Conservation (phyloP, 169 alveolate genomes). For the Eimeria sp. region DNA sequence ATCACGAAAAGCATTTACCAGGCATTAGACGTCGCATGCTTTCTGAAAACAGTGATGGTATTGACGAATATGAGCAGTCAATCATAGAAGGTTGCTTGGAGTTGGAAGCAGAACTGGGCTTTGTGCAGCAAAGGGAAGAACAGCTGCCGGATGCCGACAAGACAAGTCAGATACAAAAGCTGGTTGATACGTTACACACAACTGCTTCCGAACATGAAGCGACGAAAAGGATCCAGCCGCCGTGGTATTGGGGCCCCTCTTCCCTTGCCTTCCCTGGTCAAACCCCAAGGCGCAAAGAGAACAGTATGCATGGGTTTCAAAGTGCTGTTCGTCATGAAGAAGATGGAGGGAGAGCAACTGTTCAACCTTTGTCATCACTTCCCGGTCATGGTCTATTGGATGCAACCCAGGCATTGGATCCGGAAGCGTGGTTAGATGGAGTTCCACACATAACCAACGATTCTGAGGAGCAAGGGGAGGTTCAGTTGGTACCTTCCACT, state of each 20-base stretch:
- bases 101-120: background rate
- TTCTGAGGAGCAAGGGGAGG: background rate
- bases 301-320: background rate
- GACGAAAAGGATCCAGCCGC: background rate
- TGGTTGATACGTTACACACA: background rate
- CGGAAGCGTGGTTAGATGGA: background rate
- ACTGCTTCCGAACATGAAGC: background rate
- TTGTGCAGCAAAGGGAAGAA: background rate
- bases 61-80: background rate
- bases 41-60: background rate
- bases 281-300: background rate
- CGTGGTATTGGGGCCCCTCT: background rate
- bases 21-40: background rate
- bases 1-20: background rate
- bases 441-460: background rate
- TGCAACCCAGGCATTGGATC: background rate
- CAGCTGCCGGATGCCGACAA: background rate
- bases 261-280: background rate
- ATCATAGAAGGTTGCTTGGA: conserved; percentile 10
- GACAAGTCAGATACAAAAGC: background rate
- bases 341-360: background rate
- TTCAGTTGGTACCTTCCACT: background rate
- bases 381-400: background rate
- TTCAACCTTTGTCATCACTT: background rate
- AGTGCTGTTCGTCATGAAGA: background rate